phyloP scores from a whole-genome alignment of 345 rosid genomes.

The Brassica rapa region DNA sequence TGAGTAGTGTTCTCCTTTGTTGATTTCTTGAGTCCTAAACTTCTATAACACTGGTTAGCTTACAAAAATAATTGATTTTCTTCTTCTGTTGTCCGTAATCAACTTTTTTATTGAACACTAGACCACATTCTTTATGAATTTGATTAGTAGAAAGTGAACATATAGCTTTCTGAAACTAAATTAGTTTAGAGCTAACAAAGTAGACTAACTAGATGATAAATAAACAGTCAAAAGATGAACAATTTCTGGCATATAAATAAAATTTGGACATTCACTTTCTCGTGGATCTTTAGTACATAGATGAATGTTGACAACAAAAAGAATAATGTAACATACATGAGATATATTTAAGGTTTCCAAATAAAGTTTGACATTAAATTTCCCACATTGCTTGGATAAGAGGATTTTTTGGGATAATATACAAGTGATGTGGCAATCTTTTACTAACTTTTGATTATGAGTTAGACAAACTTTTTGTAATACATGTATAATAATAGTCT shows the following conservation, averaged over 20 bases:
- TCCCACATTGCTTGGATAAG: background rate
- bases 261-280: background rate
- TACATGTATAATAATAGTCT: background rate
- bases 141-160: background rate
- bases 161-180: background rate
- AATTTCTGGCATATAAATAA: background rate
- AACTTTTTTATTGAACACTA: background rate
- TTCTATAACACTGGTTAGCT: constrained; percentile 1
- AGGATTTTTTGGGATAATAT: background rate
- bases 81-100: background rate
- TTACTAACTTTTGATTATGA: background rate
- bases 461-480: background rate
- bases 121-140: background rate
- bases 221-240: constrained; percentile 6
- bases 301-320: background rate
- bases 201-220: background rate
- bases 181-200: background rate
- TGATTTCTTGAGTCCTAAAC: background rate
- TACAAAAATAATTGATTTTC: constrained; percentile 1
- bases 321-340: background rate
- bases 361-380: background rate
- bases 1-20: background rate
- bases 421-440: background rate
- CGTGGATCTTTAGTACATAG: constrained; percentile 1
- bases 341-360: background rate